These are phyloP conservation scores for Cladophialophora bantiana DNA, from an alignment of 2,329 filamentous ascomycete genomes.

Conservation along the genomic window DNA sequence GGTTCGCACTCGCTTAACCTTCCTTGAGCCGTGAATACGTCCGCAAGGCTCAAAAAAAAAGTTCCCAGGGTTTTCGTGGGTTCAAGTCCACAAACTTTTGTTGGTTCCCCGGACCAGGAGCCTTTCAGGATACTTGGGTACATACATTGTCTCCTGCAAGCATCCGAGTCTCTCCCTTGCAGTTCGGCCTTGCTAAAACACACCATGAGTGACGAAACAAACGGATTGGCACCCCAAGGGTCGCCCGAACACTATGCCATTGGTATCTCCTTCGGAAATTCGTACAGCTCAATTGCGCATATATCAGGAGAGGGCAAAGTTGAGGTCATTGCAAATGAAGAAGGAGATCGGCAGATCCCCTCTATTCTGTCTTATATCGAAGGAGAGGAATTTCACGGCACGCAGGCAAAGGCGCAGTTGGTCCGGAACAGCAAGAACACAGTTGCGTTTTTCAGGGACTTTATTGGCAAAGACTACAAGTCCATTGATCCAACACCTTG, in stretches of 20 bases:
- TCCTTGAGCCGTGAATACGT: conserved; percentile 14
- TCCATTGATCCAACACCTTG: conserved; percentile 94
- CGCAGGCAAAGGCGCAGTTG: conserved; percentile 92
- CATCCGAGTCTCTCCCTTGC: neutral
- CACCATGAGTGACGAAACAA: conserved; percentile 60
- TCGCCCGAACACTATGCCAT: conserved; percentile 71
- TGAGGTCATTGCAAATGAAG: conserved; percentile 98
- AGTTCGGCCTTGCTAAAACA: neutral
- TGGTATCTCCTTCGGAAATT: conserved; percentile 97
- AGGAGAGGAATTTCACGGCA: conserved; percentile 95
- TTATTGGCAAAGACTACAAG: conserved; percentile 92
- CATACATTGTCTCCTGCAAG: neutral
- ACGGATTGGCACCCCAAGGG: conserved; percentile 54
- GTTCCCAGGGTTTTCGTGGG: conserved; percentile 29
- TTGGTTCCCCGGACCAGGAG: conserved; percentile 1
- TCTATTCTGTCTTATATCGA: conserved; percentile 92
- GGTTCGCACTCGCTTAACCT: conserved; percentile 26
- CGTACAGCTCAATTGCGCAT: conserved; percentile 95
- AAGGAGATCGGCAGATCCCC: conserved; percentile 97
- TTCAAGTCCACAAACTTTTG: neutral
- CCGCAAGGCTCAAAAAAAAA: conserved; percentile 37
- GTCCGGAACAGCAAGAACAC: conserved; percentile 93
- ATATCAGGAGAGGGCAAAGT: conserved; percentile 88
- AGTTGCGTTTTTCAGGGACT: conserved; percentile 94
- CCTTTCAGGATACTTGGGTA: neutral